Base-by-base conservation (phyloP, 2,329 filamentous ascomycete genomes). In the Anthostomella pinea region DNA sequence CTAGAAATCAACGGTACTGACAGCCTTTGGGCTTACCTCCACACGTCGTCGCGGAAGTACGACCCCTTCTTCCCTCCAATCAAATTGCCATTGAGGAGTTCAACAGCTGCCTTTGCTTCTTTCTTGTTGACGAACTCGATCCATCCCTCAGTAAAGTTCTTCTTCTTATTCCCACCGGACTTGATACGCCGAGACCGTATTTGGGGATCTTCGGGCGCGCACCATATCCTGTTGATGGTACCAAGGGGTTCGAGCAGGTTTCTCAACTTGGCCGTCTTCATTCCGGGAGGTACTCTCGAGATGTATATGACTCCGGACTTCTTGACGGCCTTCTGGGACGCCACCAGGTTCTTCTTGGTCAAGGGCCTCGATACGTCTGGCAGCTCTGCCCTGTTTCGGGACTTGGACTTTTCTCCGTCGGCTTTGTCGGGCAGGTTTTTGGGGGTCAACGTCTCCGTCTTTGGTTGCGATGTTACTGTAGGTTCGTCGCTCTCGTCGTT, bases 201-300 rank as follows among this genome's bases (percentile, higher is more conserved):
- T 3, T 75, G 62, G 0, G 81, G 75, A 55, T 88, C 81, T 63
- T 57, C 54, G 26, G 53, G 52, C 1, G 53, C 38, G 5, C 54
- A 39, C 27, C 54, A 57, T 28, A 56, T 47, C 22, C 55, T 46
- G 35, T 85, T 85, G 55, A 91, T 78, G 24, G 72, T 70, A 42
- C 87, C 87, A 63, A 88, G 87, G 8, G 82, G 83, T 43, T 81
- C 73, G 25, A 50, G 46, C n/a, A 44, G 45, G 5, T 38, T 34
- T 11, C 42, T 39, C 28, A 50, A 38, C 3, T 35, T 82, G 81
- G 48, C 85, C 81, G 25, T 93, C 71, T 56, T 90, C 90, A 33
- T 90, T 86, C 94, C 93, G 63, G 88, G 88, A 4, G 88, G 87
- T 45, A 93, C 79, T 41, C 87, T 81, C 4, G 86, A 91, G 44